Evolutionary conservation across 2,329 filamentous ascomycete genomes (phyloP), one percentile per base, ranked within the genome.

Genomic region (Hypoxylon sp.): DNA sequence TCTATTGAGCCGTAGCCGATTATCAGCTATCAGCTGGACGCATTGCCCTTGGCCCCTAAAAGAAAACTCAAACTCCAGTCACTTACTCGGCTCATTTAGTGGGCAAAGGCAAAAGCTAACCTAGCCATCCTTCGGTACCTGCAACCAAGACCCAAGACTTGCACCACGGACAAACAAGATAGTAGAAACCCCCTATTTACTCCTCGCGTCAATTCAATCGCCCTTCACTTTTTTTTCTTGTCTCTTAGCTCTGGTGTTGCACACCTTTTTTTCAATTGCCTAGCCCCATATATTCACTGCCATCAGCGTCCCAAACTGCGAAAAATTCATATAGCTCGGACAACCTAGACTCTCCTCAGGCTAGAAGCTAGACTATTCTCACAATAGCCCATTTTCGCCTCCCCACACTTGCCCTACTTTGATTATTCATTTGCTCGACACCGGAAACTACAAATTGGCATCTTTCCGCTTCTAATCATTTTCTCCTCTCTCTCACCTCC

Each of bases 381-480:
- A 48, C 41, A 59, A 56, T 68, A 67, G 64, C 26, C 56, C 56
- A 56, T 51, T 68, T 68, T 68, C 52, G 64, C 56, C 62, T 63
- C 64, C 62, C 68, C 67, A 69, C 64, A 69, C 58, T 63, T 66
- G 59, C 63, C 65, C 65, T 68, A 64, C 62, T 66, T 65, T 68
- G 65, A 66, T 66, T 66, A 66, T 64, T 68, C 61, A 65, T 57
- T 62, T 65, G 34, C 24, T 48, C 8, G 44, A 15, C 55, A 49
- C 62, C n/a, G 8, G 64, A 62, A 68, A 67, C 64, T 75, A 75
- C 73, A 75, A 75, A 75, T 74, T 74, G 67, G 67, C 65, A 68
- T 64, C 54, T 58, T 62, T 68, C 71, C 72, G 65, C 72, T 52
- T 62, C 56, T 56, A 57, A 58, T 65, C 60, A 57, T 55, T 61